These are phyloP conservation scores for Aurinia saxatilis DNA, from an alignment of 345 rosid genomes.

Conservation along the genomic window DNA sequence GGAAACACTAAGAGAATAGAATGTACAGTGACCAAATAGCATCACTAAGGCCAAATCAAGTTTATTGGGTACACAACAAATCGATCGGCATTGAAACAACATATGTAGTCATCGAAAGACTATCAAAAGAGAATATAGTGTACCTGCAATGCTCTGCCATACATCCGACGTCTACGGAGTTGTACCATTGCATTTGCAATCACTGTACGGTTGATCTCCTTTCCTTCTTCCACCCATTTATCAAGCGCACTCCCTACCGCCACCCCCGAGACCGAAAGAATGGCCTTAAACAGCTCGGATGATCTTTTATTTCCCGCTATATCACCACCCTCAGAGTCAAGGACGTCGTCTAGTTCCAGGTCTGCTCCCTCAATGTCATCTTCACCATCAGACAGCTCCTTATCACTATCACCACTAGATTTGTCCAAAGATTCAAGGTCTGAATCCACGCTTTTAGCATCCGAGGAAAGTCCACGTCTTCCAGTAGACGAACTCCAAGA, in stretches of 20 bases:
- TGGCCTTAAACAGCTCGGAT: slow-evolving; percentile 47
- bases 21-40: background rate
- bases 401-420: slow-evolving; percentile 17
- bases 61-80: background rate
- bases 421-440: slow-evolving; percentile 35
- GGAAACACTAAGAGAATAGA: background rate
- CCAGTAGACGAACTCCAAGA: slow-evolving; percentile 16
- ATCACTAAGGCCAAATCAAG: background rate
- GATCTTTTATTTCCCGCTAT: slow-evolving; percentile 8
- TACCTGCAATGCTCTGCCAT: slow-evolving; percentile 87
- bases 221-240: too few relatives aligned
- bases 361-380: slow-evolving; percentile 35
- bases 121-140: slow-evolving; percentile 7
- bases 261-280: slow-evolving; percentile 38
- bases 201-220: slow-evolving; percentile 35
- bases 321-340: slow-evolving; percentile 26
- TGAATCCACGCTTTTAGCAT: slow-evolving; percentile 48
- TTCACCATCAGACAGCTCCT: slow-evolving; percentile 34
- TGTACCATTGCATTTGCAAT: slow-evolving; percentile 34
- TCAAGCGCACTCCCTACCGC: slow-evolving; percentile 38
- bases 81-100: too few relatives aligned
- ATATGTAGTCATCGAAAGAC: too few relatives aligned
- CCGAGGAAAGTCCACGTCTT: slow-evolving; percentile 41
- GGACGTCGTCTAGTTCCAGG: slow-evolving; percentile 32
- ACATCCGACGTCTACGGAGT: slow-evolving; percentile 69